Evolutionary conservation across 805 yeast genomes (phyloP).

Genomic region (Debaryomyces maramus): DNA sequence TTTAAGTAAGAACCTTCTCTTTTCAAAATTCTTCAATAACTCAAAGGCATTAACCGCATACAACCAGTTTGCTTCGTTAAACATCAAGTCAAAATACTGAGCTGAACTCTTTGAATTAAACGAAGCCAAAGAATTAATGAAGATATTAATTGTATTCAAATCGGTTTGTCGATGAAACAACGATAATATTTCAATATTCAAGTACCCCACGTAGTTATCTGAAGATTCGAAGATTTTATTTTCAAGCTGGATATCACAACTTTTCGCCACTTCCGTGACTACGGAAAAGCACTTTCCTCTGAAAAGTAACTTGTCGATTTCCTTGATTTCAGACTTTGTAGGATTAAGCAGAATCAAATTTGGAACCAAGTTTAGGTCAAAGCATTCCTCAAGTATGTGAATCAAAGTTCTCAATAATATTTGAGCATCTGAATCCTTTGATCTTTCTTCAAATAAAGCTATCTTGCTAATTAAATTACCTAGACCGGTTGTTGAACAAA

Average conservation of each 20-base stretch:
- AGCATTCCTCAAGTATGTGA: slow-evolving; percentile 5
- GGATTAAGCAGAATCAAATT: slow-evolving; percentile 7
- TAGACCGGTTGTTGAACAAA: slow-evolving; percentile 29
- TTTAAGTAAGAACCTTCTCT: slow-evolving; percentile 18
- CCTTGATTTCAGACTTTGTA: slow-evolving; percentile 19
- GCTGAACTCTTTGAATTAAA: slow-evolving; percentile 17
- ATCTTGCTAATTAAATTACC: slow-evolving; percentile 30
- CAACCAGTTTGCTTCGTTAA: slow-evolving; percentile 20
- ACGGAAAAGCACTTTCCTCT: slow-evolving; percentile 30
- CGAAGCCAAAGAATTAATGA: slow-evolving; percentile 21
- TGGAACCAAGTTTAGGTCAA: slow-evolving; percentile 15
- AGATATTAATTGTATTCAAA: slow-evolving; percentile 11
- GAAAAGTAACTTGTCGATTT: slow-evolving; percentile 39
- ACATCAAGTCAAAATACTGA: slow-evolving; percentile 24
- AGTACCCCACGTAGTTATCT: slow-evolving; percentile 20
- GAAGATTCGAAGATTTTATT: slow-evolving; percentile 12
- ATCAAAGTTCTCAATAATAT: slow-evolving; percentile 3
- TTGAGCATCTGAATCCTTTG: not conserved
- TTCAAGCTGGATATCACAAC: slow-evolving; percentile 8
- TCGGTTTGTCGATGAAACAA: slow-evolving; percentile 6
- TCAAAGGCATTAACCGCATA: slow-evolving; percentile 13
- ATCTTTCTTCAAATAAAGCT: slow-evolving; percentile 1
- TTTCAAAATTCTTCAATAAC: slow-evolving; percentile 28
- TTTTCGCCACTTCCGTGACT: slow-evolving; percentile 21
- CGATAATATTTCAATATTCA: slow-evolving; percentile 18